Conservation (phyloP, 73 alveolate genomes). For the Paramecium bursaria region DNA sequence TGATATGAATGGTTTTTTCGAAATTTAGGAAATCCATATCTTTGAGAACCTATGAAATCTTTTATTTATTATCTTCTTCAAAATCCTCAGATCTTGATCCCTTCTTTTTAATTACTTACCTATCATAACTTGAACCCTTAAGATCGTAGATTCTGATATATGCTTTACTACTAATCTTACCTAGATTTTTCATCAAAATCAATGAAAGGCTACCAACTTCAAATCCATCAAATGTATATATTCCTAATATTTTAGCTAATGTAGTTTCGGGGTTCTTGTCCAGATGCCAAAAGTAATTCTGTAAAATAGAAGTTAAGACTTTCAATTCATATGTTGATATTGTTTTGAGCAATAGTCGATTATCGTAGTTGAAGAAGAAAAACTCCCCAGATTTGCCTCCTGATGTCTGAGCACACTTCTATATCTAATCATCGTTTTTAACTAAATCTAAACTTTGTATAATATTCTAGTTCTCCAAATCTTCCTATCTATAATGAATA, state of each 20-base stretch:
- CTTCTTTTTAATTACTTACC: slow-evolving; percentile 78
- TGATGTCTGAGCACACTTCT: slow-evolving; percentile 57
- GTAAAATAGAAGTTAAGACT: slow-evolving; percentile 77
- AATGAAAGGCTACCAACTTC: slow-evolving; percentile 81
- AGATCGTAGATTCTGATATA: slow-evolving; percentile 85
- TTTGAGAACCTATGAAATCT: slow-evolving; percentile 78
- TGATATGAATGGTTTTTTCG: slow-evolving; percentile 57
- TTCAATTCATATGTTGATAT: slow-evolving; percentile 84
- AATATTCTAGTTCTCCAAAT: not conserved
- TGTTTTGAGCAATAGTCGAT: slow-evolving; percentile 90
- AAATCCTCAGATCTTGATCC: slow-evolving; percentile 8
- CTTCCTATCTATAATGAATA: slow-evolving; percentile 2
- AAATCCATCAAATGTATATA: slow-evolving; percentile 88
- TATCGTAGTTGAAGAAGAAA: slow-evolving; percentile 94
- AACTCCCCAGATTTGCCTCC: slow-evolving; percentile 96
- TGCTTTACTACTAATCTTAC: slow-evolving; percentile 80
- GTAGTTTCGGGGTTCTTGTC: slow-evolving; percentile 79
- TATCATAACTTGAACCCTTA: slow-evolving; percentile 89
- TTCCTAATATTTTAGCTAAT: slow-evolving; percentile 93
- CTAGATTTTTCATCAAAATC: slow-evolving; percentile 90
- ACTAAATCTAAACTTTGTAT: slow-evolving; percentile 25
- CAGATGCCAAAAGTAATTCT: slow-evolving; percentile 80
- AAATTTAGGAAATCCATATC: slow-evolving; percentile 84
- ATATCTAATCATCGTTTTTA: not conserved
- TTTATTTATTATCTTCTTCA: slow-evolving; percentile 77